Evolutionary conservation across 148 eudicot genomes (phyloP).

Genomic region (Euryodendron excelsum): DNA sequence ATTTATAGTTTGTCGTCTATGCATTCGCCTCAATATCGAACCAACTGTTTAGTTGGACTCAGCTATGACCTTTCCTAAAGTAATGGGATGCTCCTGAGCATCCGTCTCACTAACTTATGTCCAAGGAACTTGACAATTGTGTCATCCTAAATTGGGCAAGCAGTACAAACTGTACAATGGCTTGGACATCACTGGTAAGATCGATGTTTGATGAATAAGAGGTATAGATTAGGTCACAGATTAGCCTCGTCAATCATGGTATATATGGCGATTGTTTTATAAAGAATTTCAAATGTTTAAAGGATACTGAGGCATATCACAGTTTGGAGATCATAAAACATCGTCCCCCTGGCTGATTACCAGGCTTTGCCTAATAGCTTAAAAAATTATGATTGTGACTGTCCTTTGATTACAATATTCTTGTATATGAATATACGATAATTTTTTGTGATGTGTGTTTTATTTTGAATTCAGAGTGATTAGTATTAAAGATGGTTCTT

Average conservation of each 20-base stretch:
- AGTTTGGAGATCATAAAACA: too few species aligned
- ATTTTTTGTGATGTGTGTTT: too few species aligned
- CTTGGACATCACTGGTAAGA: neutral
- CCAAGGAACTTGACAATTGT: neutral
- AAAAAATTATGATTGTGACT: neutral
- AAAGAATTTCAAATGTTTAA: too few species aligned
- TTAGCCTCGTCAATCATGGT: neutral
- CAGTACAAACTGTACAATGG: neutral
- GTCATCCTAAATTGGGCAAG: neutral
- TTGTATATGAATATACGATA: neutral
- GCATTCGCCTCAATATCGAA: neutral
- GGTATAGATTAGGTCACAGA: neutral
- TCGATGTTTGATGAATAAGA: neutral
- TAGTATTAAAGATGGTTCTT: constrained; percentile 3
- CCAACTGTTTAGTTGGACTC: neutral
- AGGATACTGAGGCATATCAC: too few species aligned
- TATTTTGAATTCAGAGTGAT: neutral
- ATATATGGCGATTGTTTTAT: too few species aligned
- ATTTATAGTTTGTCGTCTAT: neutral
- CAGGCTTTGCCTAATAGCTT: neutral
- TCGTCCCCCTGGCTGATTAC: neutral
- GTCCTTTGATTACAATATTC: neutral
- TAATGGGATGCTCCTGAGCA: too few species aligned
- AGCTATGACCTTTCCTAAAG: too few species aligned
- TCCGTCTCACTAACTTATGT: neutral